A percentile compares a stretch with the other conserved stretches of the same genome.
Conservation (phyloP, 2,329 filamentous ascomycete genomes). For the Penicillium sp. region DNA sequence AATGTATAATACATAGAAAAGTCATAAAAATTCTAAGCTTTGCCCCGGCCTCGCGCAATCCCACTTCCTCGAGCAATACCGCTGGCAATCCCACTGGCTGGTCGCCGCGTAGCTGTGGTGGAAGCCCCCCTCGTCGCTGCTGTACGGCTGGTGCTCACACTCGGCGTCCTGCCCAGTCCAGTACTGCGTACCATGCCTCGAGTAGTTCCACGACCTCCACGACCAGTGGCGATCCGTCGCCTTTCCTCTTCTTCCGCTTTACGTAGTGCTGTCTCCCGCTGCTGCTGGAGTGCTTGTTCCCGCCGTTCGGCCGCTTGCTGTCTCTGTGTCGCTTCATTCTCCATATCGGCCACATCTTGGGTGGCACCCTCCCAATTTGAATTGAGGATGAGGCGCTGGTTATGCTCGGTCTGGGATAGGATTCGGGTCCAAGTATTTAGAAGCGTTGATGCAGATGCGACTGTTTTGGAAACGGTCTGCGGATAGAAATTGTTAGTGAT, state of each 20-base stretch:
- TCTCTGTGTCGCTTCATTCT: conserved; percentile 75
- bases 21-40: conserved; percentile 28
- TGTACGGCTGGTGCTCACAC: conserved; percentile 39
- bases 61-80: conserved; percentile 48
- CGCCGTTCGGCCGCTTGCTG: conserved; percentile 79
- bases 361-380: conserved; percentile 88
- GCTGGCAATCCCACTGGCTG: conserved; percentile 48
- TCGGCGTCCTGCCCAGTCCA: conserved; percentile 46
- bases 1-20: conserved; percentile 29
- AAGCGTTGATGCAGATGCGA: conserved; percentile 83
- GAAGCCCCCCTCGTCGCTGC: conserved; percentile 39
- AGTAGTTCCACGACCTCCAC: conserved; percentile 41
- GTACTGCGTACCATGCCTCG: conserved; percentile 43
- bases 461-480: conserved; percentile 82
- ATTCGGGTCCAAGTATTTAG: conserved; percentile 97
- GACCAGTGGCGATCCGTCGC: conserved; percentile 43
- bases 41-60: conserved; percentile 43
- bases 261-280: conserved; percentile 70
- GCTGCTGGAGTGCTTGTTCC: conserved; percentile 77
- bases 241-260: conserved; percentile 58
- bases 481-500: neutral
- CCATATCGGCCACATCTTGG: conserved; percentile 83
- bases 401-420: conserved; percentile 95
- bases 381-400: conserved; percentile 87
- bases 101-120: conserved; percentile 45